phyloP scores from a whole-genome alignment of 495 filamentous ascomycete species.

The Daldinia caldariorum region DNA sequence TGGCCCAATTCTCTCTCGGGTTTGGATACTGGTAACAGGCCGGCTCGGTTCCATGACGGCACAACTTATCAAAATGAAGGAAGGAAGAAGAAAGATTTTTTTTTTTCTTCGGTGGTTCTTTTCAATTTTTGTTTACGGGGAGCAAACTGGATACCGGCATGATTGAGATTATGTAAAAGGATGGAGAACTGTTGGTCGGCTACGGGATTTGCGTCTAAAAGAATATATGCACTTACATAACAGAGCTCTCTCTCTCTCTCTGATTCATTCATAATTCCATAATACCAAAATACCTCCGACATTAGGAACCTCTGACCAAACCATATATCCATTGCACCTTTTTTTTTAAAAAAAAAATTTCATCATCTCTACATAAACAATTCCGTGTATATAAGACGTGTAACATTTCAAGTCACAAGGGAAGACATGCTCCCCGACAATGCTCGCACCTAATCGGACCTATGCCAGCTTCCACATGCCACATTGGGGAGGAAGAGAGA shows the following conservation, averaged over 20 bases:
- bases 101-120: conserved; percentile 7
- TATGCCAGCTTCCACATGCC: conserved; percentile 12
- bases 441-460: conserved; percentile 29
- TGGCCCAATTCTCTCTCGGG: conserved; percentile 13
- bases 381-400: too few species aligned
- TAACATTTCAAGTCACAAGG: too few species aligned
- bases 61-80: conserved; percentile 29
- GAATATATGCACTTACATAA: conserved; percentile 28
- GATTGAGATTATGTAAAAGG: conserved; percentile 53
- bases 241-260: conserved; percentile 9
- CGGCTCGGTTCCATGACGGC: conserved; percentile 21
- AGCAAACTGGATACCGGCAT: conserved; percentile 38
- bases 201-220: conserved; percentile 23
- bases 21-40: conserved; percentile 25
- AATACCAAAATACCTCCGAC: too few species aligned
- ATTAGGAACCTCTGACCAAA: too few species aligned
- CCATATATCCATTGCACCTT: too few species aligned
- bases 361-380: too few species aligned
- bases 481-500: neutral
- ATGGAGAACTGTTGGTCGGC: conserved; percentile 43
- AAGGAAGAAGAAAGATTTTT: conserved; percentile 19
- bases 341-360: too few species aligned
- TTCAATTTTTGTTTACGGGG: conserved; percentile 6
- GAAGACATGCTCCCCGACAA: neutral
- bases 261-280: too few species aligned